Conservation (phyloP, 2,329 filamentous ascomycete species). For the Cephalotrichum gorgonifer region DNA sequence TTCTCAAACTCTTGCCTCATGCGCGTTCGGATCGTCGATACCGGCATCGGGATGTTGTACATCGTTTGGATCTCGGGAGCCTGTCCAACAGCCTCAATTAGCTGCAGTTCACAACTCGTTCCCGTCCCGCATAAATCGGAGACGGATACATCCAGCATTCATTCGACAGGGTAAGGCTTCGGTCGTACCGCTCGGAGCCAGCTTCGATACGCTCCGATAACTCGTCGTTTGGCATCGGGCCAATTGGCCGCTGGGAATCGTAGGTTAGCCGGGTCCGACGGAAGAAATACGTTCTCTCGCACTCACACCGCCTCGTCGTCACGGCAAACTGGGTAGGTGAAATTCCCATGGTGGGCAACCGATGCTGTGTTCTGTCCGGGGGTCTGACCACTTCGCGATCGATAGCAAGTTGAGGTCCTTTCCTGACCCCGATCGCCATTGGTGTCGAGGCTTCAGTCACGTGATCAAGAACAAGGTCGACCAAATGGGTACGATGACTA, state of each 20-base stretch:
- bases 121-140: neutral
- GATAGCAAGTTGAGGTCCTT: neutral
- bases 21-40: slow-evolving; percentile 81
- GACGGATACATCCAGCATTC: neutral
- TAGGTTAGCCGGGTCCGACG: slow-evolving; percentile 22
- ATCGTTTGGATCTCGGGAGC: slow-evolving; percentile 94
- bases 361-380: slow-evolving; percentile 11
- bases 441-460: neutral
- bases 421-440: neutral
- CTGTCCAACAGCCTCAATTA: slow-evolving; percentile 34
- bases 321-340: slow-evolving; percentile 87
- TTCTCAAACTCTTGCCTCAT: slow-evolving; percentile 95
- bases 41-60: slow-evolving; percentile 86
- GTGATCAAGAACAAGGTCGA: neutral
- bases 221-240: slow-evolving; percentile 78
- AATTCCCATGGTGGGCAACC: slow-evolving; percentile 62
- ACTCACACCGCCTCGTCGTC: slow-evolving; percentile 67
- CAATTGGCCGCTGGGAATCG: slow-evolving; percentile 69
- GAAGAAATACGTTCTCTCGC: slow-evolving; percentile 1
- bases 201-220: slow-evolving; percentile 81
- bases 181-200: slow-evolving; percentile 89
- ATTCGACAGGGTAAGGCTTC: neutral
- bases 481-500: too few species aligned
- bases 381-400: slow-evolving; percentile 2
- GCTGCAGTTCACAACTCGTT: neutral